Conservation (phyloP, 192 early-diverging fungal species). For the Obelidium mucronatum region DNA sequence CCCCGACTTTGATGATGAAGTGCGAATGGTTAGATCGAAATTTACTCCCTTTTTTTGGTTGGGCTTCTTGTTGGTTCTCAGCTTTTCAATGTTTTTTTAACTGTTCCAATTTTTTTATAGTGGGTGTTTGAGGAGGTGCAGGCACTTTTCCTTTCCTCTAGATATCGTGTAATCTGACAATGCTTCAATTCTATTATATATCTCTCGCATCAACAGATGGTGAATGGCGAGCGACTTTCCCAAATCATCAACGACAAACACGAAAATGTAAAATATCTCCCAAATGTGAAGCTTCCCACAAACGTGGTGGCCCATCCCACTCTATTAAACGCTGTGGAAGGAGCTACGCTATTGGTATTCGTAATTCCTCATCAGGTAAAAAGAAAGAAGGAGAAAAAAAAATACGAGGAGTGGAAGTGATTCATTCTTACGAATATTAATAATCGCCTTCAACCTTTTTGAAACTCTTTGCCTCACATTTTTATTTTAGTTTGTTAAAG, state of each 20-base stretch:
- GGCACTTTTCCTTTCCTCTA: background rate
- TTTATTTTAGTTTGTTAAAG: conserved; percentile 73
- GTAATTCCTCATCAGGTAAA: conserved; percentile 89
- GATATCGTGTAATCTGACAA: background rate
- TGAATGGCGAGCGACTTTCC: conserved; percentile 84
- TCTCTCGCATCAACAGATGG: conserved; percentile 41
- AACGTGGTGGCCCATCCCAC: conserved; percentile 90
- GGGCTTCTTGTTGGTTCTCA: background rate
- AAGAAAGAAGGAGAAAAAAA: background rate
- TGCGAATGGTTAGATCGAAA: conserved; percentile 68
- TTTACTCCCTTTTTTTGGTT: background rate
- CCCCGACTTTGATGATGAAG: conserved; percentile 78
- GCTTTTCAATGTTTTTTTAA: background rate
- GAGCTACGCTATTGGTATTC: conserved; percentile 91
- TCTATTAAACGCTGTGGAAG: conserved; percentile 76
- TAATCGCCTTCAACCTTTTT: too few species aligned
- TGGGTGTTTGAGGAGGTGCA: conserved; percentile 95
- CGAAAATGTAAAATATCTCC: conserved; percentile 84
- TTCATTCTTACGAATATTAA: too few species aligned
- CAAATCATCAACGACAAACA: conserved; percentile 94
- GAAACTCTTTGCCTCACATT: background rate
- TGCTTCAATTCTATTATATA: background rate
- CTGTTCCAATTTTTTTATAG: too few species aligned
- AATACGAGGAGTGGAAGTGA: too few species aligned
- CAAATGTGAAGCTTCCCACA: conserved; percentile 81